A percentile compares a stretch with the other conserved stretches of the same genome.
phyloP scores from a whole-genome alignment of 2,329 filamentous ascomycete species.

The Fonsecaea monophora region DNA sequence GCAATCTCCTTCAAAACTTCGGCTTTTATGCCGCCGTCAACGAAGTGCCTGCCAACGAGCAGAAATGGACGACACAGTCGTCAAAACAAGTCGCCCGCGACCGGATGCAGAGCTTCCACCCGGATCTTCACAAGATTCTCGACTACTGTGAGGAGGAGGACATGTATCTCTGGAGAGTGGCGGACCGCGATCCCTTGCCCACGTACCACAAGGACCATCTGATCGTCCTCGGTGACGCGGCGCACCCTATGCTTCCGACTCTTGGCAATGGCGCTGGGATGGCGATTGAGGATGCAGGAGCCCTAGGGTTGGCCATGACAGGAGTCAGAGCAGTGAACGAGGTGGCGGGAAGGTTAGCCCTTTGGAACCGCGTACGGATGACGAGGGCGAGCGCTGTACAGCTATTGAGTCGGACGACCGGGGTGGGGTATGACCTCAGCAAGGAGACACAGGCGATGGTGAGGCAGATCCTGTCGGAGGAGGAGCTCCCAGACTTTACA shows the following conservation, averaged over 20 bases:
- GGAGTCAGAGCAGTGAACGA: constrained; percentile 1
- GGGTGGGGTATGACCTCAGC: constrained; percentile 12
- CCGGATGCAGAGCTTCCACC: constrained; percentile 14
- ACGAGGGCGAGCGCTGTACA: constrained; percentile 13
- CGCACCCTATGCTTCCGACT: constrained; percentile 49
- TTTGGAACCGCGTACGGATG: constrained; percentile 15
- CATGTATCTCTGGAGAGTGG: constrained; percentile 17
- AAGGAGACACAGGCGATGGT: constrained; percentile 12
- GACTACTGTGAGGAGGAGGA: constrained; percentile 13
- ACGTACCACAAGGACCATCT: constrained; percentile 43
- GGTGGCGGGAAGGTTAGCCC: neutral
- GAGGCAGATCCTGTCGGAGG: constrained; percentile 1
- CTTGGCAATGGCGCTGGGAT: constrained; percentile 48
- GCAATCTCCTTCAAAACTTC: neutral
- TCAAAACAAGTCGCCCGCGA: constrained; percentile 22
- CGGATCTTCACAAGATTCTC: constrained; percentile 17
- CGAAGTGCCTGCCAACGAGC: neutral
- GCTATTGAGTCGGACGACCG: constrained; percentile 13
- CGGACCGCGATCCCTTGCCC: constrained; percentile 33
- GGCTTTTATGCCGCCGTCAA: neutral
- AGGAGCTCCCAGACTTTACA: constrained; percentile 9
- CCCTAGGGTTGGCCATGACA: constrained; percentile 16
- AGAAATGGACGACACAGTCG: constrained; percentile 11
- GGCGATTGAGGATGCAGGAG: constrained; percentile 47
- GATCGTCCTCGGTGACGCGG: constrained; percentile 49